Evolutionary conservation across 1,284 basidiomycete genomes (phyloP), one percentile per base, ranked within the genome.

Genomic region (Veloporphyrellus conicus): DNA sequence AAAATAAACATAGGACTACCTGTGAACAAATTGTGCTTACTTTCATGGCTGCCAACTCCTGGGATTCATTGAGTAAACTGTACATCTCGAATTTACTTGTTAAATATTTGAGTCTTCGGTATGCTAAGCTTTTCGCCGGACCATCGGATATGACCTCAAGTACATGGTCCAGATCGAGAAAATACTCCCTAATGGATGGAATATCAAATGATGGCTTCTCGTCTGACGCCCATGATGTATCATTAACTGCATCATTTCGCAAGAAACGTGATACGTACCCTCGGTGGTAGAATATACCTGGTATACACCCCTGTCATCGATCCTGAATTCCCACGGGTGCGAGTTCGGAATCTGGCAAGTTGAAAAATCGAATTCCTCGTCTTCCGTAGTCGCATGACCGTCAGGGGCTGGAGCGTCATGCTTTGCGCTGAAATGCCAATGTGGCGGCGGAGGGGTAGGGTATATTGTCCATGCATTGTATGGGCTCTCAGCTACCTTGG

Each of bases 51-150:
- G 92, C 88, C 52, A 96, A 67, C 64, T 99, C 95, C 59, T 94
- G 87, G 59, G 90, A 90, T 67, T 99, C 95, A 57, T 99, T 96
- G 56, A 99, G 71, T 12, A 99, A 74, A 38, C 77, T 81, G 66
- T 97, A 95, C 81, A 99, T 89, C 45, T 87, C 89, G 75, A 95
- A 99, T 69, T 98, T 98, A 72, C 89, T 89, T n/a, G 85, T 77
- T 11, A 99, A 77, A 63, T 95, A 99, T 71, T 93, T 93, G 55
- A 99, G 76, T 45, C 96, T 73, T 4, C 93, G 79, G 71, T 88
- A 99, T 0, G 96, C 95, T 64, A 97, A 96, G 57, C 88, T 92
- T 72, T 99, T 99, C 5, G 92, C 87, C 0, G 96, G 96, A 0
- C 96, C 95, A 61, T 95, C 90, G 1, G 90, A 82, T 53, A 95